Evolutionary conservation across 768 basidiomycete genomes (phyloP).

Genomic region (Phylloporus sp.): DNA sequence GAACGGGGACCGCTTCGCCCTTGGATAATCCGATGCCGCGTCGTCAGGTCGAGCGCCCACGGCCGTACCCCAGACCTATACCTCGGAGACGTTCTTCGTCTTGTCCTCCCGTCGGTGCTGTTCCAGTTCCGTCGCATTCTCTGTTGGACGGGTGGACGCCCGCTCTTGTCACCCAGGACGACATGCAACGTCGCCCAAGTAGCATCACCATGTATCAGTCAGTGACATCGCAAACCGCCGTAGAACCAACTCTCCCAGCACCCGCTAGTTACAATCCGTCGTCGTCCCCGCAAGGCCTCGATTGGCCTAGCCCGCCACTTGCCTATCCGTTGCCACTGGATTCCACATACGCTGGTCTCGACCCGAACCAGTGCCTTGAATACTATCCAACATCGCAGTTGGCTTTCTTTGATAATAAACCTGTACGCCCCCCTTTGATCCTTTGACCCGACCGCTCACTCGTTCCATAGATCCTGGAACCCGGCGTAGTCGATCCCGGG

Average conservation of each 20-base stretch:
- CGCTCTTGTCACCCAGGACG: slow-evolving; percentile 25
- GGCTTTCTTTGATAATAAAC: slow-evolving; percentile 8
- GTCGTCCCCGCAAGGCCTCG: not conserved
- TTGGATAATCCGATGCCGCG: slow-evolving; percentile 1
- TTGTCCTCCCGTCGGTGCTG: slow-evolving; percentile 36
- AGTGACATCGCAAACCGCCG: slow-evolving; percentile 8
- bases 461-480: not conserved
- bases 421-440: slow-evolving; percentile 9
- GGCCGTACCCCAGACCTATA: slow-evolving; percentile 21
- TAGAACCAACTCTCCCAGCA: slow-evolving; percentile 3
- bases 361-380: slow-evolving; percentile 1
- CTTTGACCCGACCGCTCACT: not conserved
- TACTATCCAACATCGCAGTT: not conserved
- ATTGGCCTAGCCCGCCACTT: slow-evolving; percentile 16
- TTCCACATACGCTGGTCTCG: not conserved
- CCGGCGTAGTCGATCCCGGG: not conserved
- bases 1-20: not conserved
- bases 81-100: slow-evolving; percentile 37
- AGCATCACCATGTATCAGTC: slow-evolving; percentile 33
- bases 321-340: slow-evolving; percentile 3
- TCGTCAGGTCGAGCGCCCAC: slow-evolving; percentile 15
- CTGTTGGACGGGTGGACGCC: slow-evolving; percentile 18
- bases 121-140: slow-evolving; percentile 21
- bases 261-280: not conserved
- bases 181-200: slow-evolving; percentile 34